Conservation (phyloP, 805 yeast genomes). For the Kodamaea kaohsiungensis region DNA sequence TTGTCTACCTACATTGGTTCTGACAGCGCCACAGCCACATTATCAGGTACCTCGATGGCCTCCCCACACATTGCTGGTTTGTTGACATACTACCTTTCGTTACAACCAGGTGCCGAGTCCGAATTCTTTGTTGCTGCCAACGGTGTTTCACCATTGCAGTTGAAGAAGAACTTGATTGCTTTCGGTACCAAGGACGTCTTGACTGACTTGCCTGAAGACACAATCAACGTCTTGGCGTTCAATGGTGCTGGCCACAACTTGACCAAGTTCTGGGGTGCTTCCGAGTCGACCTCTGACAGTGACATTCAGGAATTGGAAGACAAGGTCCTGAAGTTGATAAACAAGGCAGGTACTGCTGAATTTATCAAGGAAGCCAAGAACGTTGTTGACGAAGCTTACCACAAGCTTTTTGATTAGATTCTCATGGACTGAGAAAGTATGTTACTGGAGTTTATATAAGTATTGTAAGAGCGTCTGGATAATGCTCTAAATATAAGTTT, state of each 20-base stretch:
- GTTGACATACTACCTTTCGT: constrained; percentile 55
- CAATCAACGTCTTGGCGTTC: constrained; percentile 60
- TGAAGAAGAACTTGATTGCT: constrained; percentile 53
- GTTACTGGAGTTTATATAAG: background rate
- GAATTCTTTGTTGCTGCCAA: constrained; percentile 44
- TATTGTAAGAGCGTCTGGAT: constrained; percentile 3
- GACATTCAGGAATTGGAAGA: constrained; percentile 12
- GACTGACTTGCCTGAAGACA: constrained; percentile 44
- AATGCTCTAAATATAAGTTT: background rate
- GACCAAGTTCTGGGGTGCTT: constrained; percentile 49
- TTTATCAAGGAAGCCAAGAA: constrained; percentile 26
- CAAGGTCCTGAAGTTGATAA: constrained; percentile 23
- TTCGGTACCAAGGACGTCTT: constrained; percentile 52
- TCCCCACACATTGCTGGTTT: constrained; percentile 61
- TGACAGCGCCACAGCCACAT: constrained; percentile 47
- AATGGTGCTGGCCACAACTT: constrained; percentile 62
- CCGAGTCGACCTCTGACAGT: constrained; percentile 7
- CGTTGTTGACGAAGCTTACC: constrained; percentile 29
- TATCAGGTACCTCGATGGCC: constrained; percentile 68
- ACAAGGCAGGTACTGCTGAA: constrained; percentile 21
- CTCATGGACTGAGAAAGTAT: background rate
- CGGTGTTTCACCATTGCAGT: constrained; percentile 51
- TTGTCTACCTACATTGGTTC: constrained; percentile 58
- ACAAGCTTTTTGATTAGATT: constrained; percentile 7
- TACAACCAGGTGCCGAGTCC: constrained; percentile 53